Conservation (phyloP, 306 rosid genomes). For the Prunus fruticosa region DNA sequence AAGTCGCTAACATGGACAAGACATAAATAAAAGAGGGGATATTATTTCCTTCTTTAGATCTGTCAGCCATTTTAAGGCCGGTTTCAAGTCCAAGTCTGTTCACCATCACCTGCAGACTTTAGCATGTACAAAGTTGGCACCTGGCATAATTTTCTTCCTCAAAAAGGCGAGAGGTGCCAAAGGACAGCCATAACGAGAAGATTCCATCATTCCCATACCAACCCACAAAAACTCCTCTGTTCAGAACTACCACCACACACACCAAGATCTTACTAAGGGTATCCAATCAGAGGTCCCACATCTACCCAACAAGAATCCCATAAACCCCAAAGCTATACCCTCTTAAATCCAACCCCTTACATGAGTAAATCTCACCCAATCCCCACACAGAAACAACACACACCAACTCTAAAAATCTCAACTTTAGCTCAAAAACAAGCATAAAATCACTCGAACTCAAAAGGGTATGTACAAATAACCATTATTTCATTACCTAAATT, state of each 20-base stretch:
- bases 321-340: constrained; percentile 19
- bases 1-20: constrained; percentile 13
- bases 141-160: constrained; percentile 28
- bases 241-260: constrained; percentile 40
- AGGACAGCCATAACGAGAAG: constrained; percentile 46
- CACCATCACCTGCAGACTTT: constrained; percentile 34
- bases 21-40: neutral
- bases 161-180: constrained; percentile 38
- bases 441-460: constrained; percentile 11
- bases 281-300: constrained; percentile 84
- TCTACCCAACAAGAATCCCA: constrained; percentile 40
- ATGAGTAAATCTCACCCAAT: constrained; percentile 23
- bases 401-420: neutral
- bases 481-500: constrained; percentile 61
- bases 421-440: neutral
- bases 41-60: constrained; percentile 8
- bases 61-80: neutral
- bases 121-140: constrained; percentile 29
- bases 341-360: constrained; percentile 25
- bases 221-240: constrained; percentile 57
- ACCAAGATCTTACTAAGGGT: constrained; percentile 43
- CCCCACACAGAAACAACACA: constrained; percentile 14
- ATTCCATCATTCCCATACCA: constrained; percentile 58
- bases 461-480: neutral
- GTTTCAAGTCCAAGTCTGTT: constrained; percentile 22